Percentiles rank a stretch among this genome's conserved stretches.
phyloP scores from a whole-genome alignment of 192 early-diverging fungal species.

The Coemansia sp. region DNA sequence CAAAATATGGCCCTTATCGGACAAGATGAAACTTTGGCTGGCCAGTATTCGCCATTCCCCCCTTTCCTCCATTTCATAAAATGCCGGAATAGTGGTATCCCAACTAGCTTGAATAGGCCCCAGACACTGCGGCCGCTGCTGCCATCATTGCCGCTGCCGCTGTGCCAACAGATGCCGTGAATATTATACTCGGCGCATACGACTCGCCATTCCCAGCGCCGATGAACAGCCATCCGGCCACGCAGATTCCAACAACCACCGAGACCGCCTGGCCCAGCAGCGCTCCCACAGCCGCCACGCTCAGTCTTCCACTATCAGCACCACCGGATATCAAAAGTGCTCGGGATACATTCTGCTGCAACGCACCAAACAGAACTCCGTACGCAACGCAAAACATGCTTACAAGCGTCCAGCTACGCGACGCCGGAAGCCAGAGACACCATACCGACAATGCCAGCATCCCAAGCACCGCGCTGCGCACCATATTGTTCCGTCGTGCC shows the following conservation, averaged over 20 bases:
- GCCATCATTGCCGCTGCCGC: background rate
- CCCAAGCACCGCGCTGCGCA: background rate
- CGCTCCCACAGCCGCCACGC: background rate
- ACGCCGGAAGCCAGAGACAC: conserved; percentile 35
- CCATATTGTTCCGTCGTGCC: background rate
- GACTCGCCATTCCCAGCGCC: conserved; percentile 7
- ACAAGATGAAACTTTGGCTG: no score
- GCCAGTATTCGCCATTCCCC: no score
- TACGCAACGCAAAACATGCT: conserved; percentile 18
- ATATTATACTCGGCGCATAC: conserved; percentile 13
- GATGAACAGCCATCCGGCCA: conserved; percentile 21
- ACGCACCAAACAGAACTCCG: conserved; percentile 18
- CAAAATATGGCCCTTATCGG: no score
- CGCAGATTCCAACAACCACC: conserved; percentile 10
- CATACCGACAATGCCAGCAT: conserved; percentile 16
- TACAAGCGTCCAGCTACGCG: conserved; percentile 10
- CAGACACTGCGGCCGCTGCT: background rate
- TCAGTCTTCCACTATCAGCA: background rate
- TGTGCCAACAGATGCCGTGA: background rate
- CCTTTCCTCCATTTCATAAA: no score
- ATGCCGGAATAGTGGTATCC: no score
- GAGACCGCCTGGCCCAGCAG: background rate
- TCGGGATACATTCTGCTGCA: background rate
- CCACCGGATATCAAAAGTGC: no score
- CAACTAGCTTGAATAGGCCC: no score